phyloP scores from a whole-genome alignment of 768 basidiomycete genomes.

The Cubamyces sp. region DNA sequence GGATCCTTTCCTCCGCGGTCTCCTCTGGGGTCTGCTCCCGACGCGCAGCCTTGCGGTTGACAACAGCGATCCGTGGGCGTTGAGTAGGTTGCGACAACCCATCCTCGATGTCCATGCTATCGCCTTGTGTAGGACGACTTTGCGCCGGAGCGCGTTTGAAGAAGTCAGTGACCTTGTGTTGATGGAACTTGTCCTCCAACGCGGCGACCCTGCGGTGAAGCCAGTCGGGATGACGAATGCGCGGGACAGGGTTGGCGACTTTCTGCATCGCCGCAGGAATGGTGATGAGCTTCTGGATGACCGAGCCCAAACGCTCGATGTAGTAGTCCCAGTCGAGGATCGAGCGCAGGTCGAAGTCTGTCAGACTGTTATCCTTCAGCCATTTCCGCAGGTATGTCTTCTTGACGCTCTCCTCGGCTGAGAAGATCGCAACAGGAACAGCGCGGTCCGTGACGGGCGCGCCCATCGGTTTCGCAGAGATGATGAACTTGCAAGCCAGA shows the following conservation, averaged over 20 bases:
- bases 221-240: conserved; percentile 98
- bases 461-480: conserved; percentile 89
- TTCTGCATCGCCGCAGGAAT: conserved; percentile 99
- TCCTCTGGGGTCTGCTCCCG: conserved; percentile 51
- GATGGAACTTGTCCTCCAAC: conserved; percentile 94
- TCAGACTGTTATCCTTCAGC: conserved; percentile 90
- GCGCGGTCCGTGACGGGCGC: conserved; percentile 97
- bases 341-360: conserved; percentile 87
- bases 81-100: conserved; percentile 22
- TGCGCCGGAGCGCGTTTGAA: conserved; percentile 56
- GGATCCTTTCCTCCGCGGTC: conserved; percentile 30
- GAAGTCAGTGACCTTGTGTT: conserved; percentile 97
- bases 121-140: conserved; percentile 45
- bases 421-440: conserved; percentile 96
- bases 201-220: conserved; percentile 88
- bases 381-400: conserved; percentile 90
- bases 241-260: conserved; percentile 93
- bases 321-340: conserved; percentile 99
- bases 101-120: conserved; percentile 52
- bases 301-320: conserved; percentile 95
- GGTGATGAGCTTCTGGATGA: conserved; percentile 98
- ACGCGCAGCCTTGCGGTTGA: conserved; percentile 50
- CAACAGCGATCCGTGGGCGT: conserved; percentile 54
- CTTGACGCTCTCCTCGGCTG: conserved; percentile 91
- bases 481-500: conserved; percentile 98